These are phyloP conservation scores for Populus deltoides DNA, from an alignment of 345 rosid genomes.

Conservation along the genomic window DNA sequence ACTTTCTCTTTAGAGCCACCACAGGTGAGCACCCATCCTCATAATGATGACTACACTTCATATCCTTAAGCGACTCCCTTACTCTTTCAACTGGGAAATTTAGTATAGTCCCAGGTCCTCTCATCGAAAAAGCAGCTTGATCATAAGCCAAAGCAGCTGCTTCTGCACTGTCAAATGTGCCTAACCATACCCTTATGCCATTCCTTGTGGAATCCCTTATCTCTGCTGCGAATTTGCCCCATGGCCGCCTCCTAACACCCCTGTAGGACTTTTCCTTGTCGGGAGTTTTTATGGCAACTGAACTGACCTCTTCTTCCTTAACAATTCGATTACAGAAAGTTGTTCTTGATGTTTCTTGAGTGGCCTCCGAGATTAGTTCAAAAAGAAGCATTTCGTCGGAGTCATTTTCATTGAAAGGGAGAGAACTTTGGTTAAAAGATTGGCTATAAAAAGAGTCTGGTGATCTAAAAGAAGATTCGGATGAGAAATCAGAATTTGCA, in stretches of 20 bases:
- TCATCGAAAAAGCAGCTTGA: conserved; percentile 68
- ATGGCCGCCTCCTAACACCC: conserved; percentile 72
- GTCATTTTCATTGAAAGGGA: conserved; percentile 92
- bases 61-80: conserved; percentile 56
- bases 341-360: conserved; percentile 27
- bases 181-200: conserved; percentile 66
- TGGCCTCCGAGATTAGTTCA: conserved; percentile 51
- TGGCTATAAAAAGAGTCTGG: conserved; percentile 42
- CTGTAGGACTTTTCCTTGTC: conserved; percentile 51
- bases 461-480: conserved; percentile 55
- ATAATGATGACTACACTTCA: conserved; percentile 38
- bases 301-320: conserved; percentile 55
- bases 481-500: conserved; percentile 45
- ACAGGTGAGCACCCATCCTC: conserved; percentile 79
- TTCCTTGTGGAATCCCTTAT: conserved; percentile 67
- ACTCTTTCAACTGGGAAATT: conserved; percentile 74
- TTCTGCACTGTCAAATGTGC: conserved; percentile 73
- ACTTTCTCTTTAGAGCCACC: conserved; percentile 76
- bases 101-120: conserved; percentile 54
- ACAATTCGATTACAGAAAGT: not conserved
- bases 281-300: conserved; percentile 26
- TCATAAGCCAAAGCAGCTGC: conserved; percentile 76
- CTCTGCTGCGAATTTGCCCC: conserved; percentile 83
- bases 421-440: conserved; percentile 30
- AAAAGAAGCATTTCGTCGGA: conserved; percentile 87